A percentile compares a stretch with the other conserved stretches of the same genome.
Evolutionary conservation across 2,329 filamentous ascomycete species (phyloP).

Genomic region (Orbilia blumenaviensis): DNA sequence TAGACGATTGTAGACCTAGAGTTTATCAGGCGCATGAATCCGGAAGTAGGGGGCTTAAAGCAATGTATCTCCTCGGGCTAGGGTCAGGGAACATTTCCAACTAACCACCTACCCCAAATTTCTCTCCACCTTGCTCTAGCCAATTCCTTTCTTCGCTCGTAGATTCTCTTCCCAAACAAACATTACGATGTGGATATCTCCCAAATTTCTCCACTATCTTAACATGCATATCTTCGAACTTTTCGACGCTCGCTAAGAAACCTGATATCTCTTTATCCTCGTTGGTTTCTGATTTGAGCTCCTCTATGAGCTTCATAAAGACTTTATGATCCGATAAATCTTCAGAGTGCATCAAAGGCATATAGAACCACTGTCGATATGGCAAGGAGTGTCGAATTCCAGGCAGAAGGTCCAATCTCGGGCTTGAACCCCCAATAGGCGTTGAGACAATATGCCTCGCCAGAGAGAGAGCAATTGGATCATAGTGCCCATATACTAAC

Average conservation of each 20-base stretch:
- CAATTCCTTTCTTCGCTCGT: slow-evolving; percentile 66
- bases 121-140: slow-evolving; percentile 62
- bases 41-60: no score
- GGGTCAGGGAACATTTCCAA: not conserved
- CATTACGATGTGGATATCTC: slow-evolving; percentile 70
- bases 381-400: slow-evolving; percentile 41
- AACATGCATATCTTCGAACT: slow-evolving; percentile 64
- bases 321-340: slow-evolving; percentile 63
- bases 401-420: slow-evolving; percentile 60
- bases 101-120: slow-evolving; percentile 31
- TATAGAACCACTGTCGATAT: slow-evolving; percentile 68
- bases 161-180: slow-evolving; percentile 64
- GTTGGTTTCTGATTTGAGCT: slow-evolving; percentile 56
- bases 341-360: slow-evolving; percentile 71
- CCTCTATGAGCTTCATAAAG: slow-evolving; percentile 55
- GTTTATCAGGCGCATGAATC: no score
- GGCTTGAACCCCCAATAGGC: slow-evolving; percentile 58
- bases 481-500: slow-evolving; percentile 68
- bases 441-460: slow-evolving; percentile 59
- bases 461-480: slow-evolving; percentile 64
- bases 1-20: no score
- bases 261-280: slow-evolving; percentile 59
- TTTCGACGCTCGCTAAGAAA: slow-evolving; percentile 58
- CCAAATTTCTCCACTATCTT: slow-evolving; percentile 68
- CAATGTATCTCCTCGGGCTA: no score